Conservation (phyloP, 805 yeast species). For the Saturnispora mendoncae region DNA sequence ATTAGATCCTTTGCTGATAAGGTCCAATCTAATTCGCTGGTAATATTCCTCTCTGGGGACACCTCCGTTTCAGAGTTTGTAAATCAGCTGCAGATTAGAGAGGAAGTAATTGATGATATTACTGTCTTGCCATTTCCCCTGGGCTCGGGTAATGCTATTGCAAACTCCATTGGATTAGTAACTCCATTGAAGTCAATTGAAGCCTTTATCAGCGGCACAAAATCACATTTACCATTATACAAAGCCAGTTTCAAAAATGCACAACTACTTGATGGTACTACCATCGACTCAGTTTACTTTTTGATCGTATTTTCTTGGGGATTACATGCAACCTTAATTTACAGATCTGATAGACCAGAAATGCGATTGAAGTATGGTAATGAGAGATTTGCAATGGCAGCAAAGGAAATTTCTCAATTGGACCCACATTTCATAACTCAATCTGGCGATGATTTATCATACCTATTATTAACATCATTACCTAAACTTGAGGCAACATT, state of each 20-base stretch:
- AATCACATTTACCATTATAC: slow-evolving; percentile 34
- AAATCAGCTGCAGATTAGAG: slow-evolving; percentile 28
- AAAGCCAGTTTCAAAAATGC: slow-evolving; percentile 35
- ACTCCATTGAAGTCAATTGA: slow-evolving; percentile 30
- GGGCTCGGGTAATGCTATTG: slow-evolving; percentile 84
- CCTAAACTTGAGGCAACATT: slow-evolving; percentile 52
- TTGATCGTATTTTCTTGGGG: slow-evolving; percentile 76
- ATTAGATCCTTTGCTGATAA: slow-evolving; percentile 29
- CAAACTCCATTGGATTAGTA: slow-evolving; percentile 45
- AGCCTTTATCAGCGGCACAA: slow-evolving; percentile 25
- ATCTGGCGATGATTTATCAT: slow-evolving; percentile 35
- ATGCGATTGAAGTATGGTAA: slow-evolving; percentile 49
- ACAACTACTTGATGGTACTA: slow-evolving; percentile 12
- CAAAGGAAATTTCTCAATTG: slow-evolving; percentile 38
- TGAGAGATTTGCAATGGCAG: slow-evolving; percentile 65
- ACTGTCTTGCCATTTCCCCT: slow-evolving; percentile 45
- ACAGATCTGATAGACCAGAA: slow-evolving; percentile 65
- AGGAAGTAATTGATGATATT: not conserved
- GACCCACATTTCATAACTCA: slow-evolving; percentile 37
- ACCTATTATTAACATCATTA: slow-evolving; percentile 50
- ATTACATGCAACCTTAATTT: slow-evolving; percentile 77
- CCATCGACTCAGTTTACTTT: slow-evolving; percentile 21
- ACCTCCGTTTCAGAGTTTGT: slow-evolving; percentile 73
- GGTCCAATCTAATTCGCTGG: slow-evolving; percentile 5
- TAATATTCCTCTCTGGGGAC: slow-evolving; percentile 65